These are phyloP conservation scores for Colletotrichum lupini DNA, from an alignment of 2,329 filamentous ascomycete species.

Conservation along the genomic window DNA sequence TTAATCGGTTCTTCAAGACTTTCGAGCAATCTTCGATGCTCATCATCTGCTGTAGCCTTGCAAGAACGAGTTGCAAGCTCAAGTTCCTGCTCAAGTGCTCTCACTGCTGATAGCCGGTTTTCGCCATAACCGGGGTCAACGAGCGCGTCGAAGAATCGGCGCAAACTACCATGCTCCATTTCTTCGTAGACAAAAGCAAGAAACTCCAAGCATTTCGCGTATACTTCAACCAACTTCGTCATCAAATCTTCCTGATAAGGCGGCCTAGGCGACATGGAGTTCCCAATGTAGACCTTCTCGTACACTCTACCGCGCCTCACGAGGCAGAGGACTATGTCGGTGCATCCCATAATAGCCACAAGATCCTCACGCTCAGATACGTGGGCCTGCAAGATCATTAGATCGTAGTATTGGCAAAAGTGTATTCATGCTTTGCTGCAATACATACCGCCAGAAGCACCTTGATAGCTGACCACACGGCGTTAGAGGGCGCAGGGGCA, in stretches of 20 bases:
- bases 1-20: neutral
- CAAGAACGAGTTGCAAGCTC: neutral
- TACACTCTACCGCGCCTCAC: neutral
- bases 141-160: neutral
- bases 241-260: neutral
- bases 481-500: neutral
- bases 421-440: neutral
- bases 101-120: neutral
- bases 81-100: neutral
- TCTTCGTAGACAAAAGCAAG: neutral
- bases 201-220: neutral
- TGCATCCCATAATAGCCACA: neutral
- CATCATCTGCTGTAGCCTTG: neutral
- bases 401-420: neutral
- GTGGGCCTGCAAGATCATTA: neutral
- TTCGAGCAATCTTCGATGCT: neutral
- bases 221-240: neutral
- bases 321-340: neutral
- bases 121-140: neutral
- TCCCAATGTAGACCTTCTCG: neutral
- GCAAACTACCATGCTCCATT: fast-evolving
- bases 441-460: neutral
- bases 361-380: neutral
- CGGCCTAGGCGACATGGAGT: neutral
- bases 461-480: neutral